A percentile compares a stretch with the other conserved stretches of the same genome.
Evolutionary conservation across 2,329 filamentous ascomycete species (phyloP).

Genomic region (Aspergillus fumigatiaffinis): DNA sequence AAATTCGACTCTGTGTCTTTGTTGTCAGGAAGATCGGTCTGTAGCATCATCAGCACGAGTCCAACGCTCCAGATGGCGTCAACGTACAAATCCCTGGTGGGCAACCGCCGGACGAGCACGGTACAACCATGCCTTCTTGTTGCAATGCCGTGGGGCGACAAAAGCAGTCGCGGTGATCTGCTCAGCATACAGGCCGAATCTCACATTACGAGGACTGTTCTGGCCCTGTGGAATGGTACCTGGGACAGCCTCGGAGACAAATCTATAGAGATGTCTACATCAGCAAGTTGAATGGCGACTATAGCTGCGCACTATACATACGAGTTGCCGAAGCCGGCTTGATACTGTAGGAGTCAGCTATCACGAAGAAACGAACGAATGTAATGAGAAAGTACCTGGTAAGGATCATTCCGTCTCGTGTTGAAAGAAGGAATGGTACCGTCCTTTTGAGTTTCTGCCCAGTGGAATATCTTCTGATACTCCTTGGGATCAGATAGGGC

Average conservation of each 20-base stretch:
- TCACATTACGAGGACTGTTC: slow-evolving; percentile 36
- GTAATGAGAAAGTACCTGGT: slow-evolving; percentile 38
- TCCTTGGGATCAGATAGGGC: slow-evolving; percentile 32
- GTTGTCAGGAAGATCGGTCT: slow-evolving; percentile 47
- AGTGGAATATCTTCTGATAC: slow-evolving; percentile 53
- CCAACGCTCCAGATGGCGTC: not conserved
- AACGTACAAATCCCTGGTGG: slow-evolving; percentile 49
- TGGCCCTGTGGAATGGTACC: slow-evolving; percentile 37
- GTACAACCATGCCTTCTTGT: slow-evolving; percentile 59
- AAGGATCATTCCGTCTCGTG: slow-evolving; percentile 52
- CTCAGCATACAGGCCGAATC: slow-evolving; percentile 34
- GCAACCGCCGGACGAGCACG: slow-evolving; percentile 54
- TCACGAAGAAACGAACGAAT: not conserved
- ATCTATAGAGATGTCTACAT: slow-evolving; percentile 24
- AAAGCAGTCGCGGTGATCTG: slow-evolving; percentile 59
- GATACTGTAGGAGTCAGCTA: slow-evolving; percentile 40
- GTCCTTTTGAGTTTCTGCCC: slow-evolving; percentile 59
- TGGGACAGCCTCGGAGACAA: slow-evolving; percentile 36
- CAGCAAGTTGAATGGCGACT: slow-evolving; percentile 22
- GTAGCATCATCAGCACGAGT: slow-evolving; percentile 8
- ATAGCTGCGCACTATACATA: slow-evolving; percentile 21
- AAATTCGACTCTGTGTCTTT: slow-evolving; percentile 31
- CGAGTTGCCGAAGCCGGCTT: slow-evolving; percentile 54
- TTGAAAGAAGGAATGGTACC: slow-evolving; percentile 53
- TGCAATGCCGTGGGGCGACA: slow-evolving; percentile 53